Evolutionary conservation across 2,329 filamentous ascomycete species (phyloP).

Genomic region (Myriosclerotinia scirpicola): DNA sequence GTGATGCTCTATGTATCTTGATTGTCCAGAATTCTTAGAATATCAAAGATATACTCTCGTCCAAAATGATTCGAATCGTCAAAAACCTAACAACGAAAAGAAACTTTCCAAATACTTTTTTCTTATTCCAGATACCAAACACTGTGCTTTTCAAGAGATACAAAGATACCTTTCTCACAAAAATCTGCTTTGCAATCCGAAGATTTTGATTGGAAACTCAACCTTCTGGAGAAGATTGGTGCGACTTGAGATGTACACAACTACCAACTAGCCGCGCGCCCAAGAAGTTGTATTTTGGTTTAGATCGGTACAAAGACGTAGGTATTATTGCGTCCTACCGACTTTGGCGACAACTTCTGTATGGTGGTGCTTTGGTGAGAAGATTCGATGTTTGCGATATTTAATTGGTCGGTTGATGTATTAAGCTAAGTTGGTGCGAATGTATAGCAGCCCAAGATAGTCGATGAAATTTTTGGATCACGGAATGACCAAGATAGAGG

Average conservation of each 20-base stretch:
- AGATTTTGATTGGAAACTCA: slow-evolving; percentile 16
- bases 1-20: background rate
- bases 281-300: too few species aligned
- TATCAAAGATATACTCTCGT: background rate
- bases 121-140: background rate
- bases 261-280: background rate
- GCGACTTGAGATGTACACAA: background rate
- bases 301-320: slow-evolving; percentile 1
- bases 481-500: slow-evolving; percentile 6
- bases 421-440: background rate
- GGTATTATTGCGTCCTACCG: slow-evolving; percentile 4
- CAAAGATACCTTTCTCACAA: slow-evolving; percentile 6
- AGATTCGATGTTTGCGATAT: background rate
- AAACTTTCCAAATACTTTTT: background rate
- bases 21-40: background rate
- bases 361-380: background rate
- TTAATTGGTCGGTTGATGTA: slow-evolving; percentile 11
- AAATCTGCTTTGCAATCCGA: slow-evolving; percentile 20
- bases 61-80: background rate
- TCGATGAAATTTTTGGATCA: background rate
- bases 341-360: background rate
- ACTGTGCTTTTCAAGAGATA: background rate
- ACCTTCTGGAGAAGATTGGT: background rate
- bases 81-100: background rate
- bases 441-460: background rate